Conservation (phyloP, 1,139 yeast genomes). For the Sugiyamaella xylanicola region DNA sequence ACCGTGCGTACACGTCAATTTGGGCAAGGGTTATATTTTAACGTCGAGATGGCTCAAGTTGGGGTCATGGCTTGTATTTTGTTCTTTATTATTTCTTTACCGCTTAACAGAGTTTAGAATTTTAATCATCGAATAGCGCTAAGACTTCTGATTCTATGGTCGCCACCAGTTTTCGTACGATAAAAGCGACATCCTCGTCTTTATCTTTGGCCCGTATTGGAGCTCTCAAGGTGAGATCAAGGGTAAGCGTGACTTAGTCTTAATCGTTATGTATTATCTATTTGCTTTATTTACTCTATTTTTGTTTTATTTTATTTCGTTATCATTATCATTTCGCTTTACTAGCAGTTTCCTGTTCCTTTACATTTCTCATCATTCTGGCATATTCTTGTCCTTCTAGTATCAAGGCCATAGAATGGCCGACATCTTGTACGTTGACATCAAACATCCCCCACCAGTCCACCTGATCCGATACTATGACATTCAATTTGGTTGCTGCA, state of each 20-base stretch:
- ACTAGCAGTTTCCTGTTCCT: no score
- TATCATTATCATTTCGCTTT: no score
- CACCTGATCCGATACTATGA: slow-evolving; percentile 23
- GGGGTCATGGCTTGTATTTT: no score
- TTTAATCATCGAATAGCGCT: not conserved
- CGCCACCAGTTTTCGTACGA: slow-evolving; percentile 14
- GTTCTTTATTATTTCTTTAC: no score
- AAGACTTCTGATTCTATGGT: slow-evolving; percentile 20
- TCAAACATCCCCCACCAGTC: slow-evolving; percentile 40
- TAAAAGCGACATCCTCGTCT: slow-evolving; percentile 17
- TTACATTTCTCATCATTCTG: not conserved
- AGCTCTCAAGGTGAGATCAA: slow-evolving; percentile 17
- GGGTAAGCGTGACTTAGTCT: slow-evolving; percentile 11
- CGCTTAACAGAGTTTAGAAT: not conserved
- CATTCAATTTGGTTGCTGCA: slow-evolving; percentile 27
- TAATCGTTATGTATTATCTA: no score
- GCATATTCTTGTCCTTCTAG: slow-evolving; percentile 23
- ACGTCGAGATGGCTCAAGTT: no score
- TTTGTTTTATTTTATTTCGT: not conserved
- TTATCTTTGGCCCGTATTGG: slow-evolving; percentile 21
- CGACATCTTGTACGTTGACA: slow-evolving; percentile 35
- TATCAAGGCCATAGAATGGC: slow-evolving; percentile 30
- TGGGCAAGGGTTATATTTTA: no score
- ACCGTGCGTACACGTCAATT: no score
- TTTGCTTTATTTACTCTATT: not conserved